Base-by-base conservation (phyloP, 495 filamentous ascomycete species). In the Letharia lupina region DNA sequence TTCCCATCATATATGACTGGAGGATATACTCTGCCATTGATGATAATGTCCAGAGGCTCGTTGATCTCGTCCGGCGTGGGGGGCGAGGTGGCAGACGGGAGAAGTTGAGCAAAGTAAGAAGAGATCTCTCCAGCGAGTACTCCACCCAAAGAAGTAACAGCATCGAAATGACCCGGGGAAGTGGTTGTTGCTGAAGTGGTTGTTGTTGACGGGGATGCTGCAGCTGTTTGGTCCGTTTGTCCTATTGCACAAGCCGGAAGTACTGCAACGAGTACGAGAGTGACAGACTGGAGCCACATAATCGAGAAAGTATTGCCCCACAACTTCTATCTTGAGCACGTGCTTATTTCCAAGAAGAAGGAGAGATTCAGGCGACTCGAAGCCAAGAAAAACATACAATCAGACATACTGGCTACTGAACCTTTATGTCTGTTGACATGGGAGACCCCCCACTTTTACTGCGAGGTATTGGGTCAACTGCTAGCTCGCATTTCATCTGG, bases 11-110 rank as follows among this genome's bases (percentile, higher is more conserved):
- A 39, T 47, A 42, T 62, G 20, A 45, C 28, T 35, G 61, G 61
- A 62, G 61, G 61, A 10, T 15, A 62, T 33, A 62, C 50, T 40
- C 48, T 45, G 9, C 61, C 61, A 50, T 62, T 28, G 13, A 62
- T 33, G 33, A 37, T 48, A 45, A 62, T 62, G 40, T 62, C 48
- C 35, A 62, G 4, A n/a, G 61, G 42, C 39, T 62, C 61, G 23
- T 47, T 45, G 61, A 62, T 62, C 61, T 62, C 61, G 42, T 5
- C 12, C n/a, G 61, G 41, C 11, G 61, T 37, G 9, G 61, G 31
- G 8, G 61, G 42, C 16, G 28, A 16, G n/a, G 61, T 47, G 9
- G 61, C n/a, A 39, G 61, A 62, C 23, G 61, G 54, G 6, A 57
- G 12, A 16, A 57, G 33, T 20, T 57, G 54, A 57, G 54, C 54